Conservation (phyloP, 371 early-diverging fungal genomes). For the Lichtheimia ramosa region DNA sequence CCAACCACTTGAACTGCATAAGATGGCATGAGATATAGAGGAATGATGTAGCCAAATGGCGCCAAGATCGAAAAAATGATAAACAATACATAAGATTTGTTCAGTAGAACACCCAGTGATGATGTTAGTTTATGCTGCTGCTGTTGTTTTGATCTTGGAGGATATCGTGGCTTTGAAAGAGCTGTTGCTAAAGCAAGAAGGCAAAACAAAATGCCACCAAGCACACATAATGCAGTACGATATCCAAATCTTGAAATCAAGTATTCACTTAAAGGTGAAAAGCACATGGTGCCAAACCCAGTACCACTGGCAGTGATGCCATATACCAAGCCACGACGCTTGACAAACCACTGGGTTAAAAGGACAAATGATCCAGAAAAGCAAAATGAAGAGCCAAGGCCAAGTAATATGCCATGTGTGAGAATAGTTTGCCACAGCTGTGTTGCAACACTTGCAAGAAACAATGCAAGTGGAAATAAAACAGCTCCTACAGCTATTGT, state of each 20-base stretch:
- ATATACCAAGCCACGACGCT: conserved; percentile 70
- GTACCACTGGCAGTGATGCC: conserved; percentile 76
- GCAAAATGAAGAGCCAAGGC: conserved; percentile 51
- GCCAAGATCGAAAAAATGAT: conserved; percentile 37
- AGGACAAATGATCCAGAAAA: conserved; percentile 66
- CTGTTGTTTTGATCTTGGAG: conserved; percentile 11
- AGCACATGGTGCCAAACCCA: conserved; percentile 72
- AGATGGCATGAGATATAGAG: conserved; percentile 22
- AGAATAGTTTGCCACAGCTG: conserved; percentile 61
- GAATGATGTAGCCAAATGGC: conserved; percentile 37
- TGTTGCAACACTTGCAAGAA: conserved; percentile 57
- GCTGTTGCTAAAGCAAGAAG: conserved; percentile 38
- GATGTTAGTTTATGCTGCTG: conserved; percentile 15
- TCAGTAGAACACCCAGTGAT: conserved; percentile 21
- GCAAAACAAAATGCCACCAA: conserved; percentile 37
- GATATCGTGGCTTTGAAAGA: conserved; percentile 30
- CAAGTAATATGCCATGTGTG: conserved; percentile 65
- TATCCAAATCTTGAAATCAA: conserved; percentile 53
- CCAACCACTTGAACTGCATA: conserved; percentile 13
- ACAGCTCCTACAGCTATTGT: conserved; percentile 60
- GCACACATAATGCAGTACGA: conserved; percentile 51
- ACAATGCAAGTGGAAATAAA: conserved; percentile 49
- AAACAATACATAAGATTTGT: conserved; percentile 21
- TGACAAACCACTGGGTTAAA: conserved; percentile 75
- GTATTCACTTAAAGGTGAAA: conserved; percentile 58